Conservation (phyloP, 495 filamentous ascomycete genomes). For the Cryomyces minteri region DNA sequence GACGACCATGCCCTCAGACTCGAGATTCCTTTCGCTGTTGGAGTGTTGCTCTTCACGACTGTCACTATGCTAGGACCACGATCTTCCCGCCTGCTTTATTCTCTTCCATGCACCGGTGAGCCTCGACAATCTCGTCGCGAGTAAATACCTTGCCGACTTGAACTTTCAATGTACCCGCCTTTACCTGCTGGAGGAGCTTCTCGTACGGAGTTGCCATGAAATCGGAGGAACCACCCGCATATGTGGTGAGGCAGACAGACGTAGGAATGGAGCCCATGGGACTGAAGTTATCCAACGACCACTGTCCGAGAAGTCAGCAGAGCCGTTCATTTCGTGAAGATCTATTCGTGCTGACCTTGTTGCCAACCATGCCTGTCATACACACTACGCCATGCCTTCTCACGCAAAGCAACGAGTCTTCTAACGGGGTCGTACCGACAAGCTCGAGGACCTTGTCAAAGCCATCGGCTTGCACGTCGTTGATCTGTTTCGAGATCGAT, state of each 20-base stretch:
- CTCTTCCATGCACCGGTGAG: constrained; percentile 20
- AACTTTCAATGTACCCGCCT: constrained; percentile 22
- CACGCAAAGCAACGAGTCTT: constrained; percentile 25
- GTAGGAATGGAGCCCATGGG: constrained; percentile 29
- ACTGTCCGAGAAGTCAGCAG: constrained; percentile 6
- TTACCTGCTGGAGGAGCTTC: constrained; percentile 22
- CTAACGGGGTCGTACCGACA: constrained; percentile 22
- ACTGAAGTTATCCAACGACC: constrained; percentile 25
- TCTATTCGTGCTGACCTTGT: constrained; percentile 23
- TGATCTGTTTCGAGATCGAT: constrained; percentile 19
- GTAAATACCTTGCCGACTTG: constrained; percentile 27
- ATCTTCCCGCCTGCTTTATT: constrained; percentile 17
- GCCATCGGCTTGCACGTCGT: constrained; percentile 13
- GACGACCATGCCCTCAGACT: no score
- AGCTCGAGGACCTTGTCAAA: constrained; percentile 33
- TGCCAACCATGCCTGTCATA: constrained; percentile 32
- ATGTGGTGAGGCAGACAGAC: constrained; percentile 25
- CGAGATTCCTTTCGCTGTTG: no score
- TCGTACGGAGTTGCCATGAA: constrained; percentile 30
- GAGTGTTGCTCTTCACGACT: no score
- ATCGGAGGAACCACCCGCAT: constrained; percentile 24
- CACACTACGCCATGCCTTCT: constrained; percentile 26
- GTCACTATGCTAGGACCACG: constrained; percentile 10
- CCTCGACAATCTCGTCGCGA: constrained; percentile 31
- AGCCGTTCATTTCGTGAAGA: constrained; percentile 6